Percentiles rank a stretch among this genome's conserved stretches.
phyloP scores from a whole-genome alignment of 352 stramenopile species.

The Phytophthora quininea region DNA sequence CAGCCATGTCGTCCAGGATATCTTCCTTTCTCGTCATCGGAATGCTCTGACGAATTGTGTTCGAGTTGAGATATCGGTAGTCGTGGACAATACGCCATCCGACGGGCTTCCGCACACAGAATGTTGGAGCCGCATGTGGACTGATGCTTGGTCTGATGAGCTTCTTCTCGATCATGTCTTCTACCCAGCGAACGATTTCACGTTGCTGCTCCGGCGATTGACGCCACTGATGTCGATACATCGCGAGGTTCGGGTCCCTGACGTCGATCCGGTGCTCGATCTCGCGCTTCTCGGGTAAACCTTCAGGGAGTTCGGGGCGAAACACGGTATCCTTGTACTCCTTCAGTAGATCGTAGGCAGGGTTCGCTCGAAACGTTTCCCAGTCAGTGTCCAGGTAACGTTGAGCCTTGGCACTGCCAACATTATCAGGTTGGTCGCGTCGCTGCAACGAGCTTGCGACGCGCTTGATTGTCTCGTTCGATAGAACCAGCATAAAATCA shows the following conservation, averaged over 20 bases:
- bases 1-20: slow-evolving; percentile 8
- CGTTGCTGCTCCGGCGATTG: slow-evolving; percentile 11
- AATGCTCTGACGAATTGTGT: slow-evolving; percentile 15
- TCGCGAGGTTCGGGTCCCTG: slow-evolving; percentile 1
- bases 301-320: slow-evolving; percentile 9
- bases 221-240: slow-evolving; percentile 13
- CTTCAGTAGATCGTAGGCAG: slow-evolving; percentile 2
- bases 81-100: slow-evolving; percentile 35
- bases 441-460: slow-evolving; percentile 1
- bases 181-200: background rate
- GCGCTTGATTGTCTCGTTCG: slow-evolving; percentile 15
- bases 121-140: slow-evolving; percentile 27
- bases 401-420: slow-evolving; percentile 12
- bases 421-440: slow-evolving; percentile 10
- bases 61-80: slow-evolving; percentile 19
- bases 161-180: slow-evolving; percentile 4
- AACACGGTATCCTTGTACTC: slow-evolving; percentile 11
- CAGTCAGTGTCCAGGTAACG: slow-evolving; percentile 15
- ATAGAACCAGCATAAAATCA: slow-evolving; percentile 25
- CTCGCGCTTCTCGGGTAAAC: slow-evolving; percentile 2
- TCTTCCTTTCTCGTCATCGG: slow-evolving; percentile 34
- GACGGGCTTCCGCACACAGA: slow-evolving; percentile 34
- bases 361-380: slow-evolving; percentile 2
- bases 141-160: slow-evolving; percentile 25
- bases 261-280: slow-evolving; percentile 16